Evolutionary conservation across 2,329 filamentous ascomycete genomes (phyloP).

Genomic region (Acephala macrosclerotiorum): DNA sequence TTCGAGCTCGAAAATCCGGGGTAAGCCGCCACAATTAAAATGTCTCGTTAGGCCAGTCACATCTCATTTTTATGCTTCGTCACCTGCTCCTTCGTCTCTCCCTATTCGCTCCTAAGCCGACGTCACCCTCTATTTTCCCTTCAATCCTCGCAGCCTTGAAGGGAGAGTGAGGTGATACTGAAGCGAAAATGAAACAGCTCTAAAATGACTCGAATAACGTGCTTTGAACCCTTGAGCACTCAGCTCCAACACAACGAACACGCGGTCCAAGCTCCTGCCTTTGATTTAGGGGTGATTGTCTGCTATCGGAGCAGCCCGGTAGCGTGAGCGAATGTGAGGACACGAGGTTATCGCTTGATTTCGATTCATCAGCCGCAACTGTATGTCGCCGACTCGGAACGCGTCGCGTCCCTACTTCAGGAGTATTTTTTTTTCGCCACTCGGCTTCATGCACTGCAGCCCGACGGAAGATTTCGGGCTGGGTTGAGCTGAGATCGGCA

Average conservation of each 20-base stretch:
- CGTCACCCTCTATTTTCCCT: not conserved
- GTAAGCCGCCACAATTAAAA: constrained; percentile 5
- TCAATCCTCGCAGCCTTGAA: not conserved
- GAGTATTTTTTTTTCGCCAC: too few relatives aligned
- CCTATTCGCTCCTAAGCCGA: constrained; percentile 2
- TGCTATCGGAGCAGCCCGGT: not conserved
- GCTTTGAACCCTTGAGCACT: not conserved
- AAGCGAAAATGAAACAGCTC: not conserved
- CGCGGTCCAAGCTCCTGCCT: constrained; percentile 2
- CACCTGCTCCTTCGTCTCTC: not conserved
- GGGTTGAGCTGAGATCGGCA: too few relatives aligned
- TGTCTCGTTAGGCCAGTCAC: not conserved
- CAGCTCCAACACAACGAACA: not conserved
- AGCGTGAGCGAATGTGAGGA: not conserved
- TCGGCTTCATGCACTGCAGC: too few relatives aligned
- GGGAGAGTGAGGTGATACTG: not conserved
- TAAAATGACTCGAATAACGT: not conserved
- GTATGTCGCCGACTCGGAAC: too few relatives aligned
- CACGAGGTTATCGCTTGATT: not conserved
- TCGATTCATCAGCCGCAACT: too few relatives aligned
- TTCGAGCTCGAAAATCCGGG: not conserved
- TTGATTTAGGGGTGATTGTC: not conserved
- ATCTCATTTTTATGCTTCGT: not conserved
- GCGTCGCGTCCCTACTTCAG: too few relatives aligned
- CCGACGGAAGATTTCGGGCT: too few relatives aligned